Conservation (phyloP, 1,139 yeast genomes). For the Suhomyces wounanorum region DNA sequence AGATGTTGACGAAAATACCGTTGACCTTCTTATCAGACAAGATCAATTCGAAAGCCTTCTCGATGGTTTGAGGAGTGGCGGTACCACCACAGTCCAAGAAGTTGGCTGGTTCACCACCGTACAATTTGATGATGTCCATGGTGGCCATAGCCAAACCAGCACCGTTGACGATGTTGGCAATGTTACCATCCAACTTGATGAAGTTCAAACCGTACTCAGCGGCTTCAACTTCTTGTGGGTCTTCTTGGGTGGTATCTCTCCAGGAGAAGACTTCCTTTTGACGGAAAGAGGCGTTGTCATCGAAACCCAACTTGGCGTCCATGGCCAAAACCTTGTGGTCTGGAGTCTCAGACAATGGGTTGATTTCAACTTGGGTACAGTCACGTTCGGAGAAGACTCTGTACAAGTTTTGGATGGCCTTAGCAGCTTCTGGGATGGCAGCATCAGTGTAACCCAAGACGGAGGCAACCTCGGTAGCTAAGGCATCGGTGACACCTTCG, state of each 20-base stretch:
- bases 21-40: constrained; percentile 86
- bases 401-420: constrained; percentile 83
- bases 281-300: constrained; percentile 94
- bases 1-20: constrained; percentile 96
- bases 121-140: constrained; percentile 97
- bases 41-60: constrained; percentile 93
- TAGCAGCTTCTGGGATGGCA: constrained; percentile 86
- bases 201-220: constrained; percentile 88
- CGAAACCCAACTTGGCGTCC: constrained; percentile 99
- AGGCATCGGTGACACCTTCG: constrained; percentile 75
- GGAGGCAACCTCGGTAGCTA: constrained; percentile 76
- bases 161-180: constrained; percentile 98
- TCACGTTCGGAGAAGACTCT: constrained; percentile 86
- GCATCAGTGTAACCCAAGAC: constrained; percentile 78
- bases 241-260: constrained; percentile 96
- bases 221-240: constrained; percentile 95
- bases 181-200: constrained; percentile 96
- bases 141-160: constrained; percentile 99
- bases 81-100: constrained; percentile 99
- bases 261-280: constrained; percentile 92
- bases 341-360: constrained; percentile 93
- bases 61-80: constrained; percentile 97
- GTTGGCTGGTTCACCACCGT: constrained; percentile 99
- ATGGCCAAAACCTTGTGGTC: constrained; percentile 92
- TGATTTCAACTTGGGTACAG: constrained; percentile 97